Percentiles rank a stretch among this genome's conserved stretches.
Conservation (phyloP, 495 filamentous ascomycete species). For the Cercophora sp. region DNA sequence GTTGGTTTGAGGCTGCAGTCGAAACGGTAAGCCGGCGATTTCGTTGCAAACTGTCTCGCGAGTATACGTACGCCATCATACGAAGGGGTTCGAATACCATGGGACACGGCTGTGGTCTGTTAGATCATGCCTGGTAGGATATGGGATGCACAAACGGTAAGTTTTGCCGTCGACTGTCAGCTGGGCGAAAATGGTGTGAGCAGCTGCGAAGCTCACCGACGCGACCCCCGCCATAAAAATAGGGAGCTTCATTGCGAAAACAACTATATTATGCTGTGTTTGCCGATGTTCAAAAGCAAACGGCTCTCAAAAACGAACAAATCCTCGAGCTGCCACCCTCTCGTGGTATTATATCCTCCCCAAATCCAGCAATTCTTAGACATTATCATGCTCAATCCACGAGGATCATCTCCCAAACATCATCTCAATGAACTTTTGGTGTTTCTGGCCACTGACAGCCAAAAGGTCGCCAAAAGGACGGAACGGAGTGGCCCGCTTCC, state of each 20-base stretch:
- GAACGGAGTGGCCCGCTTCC: constrained; percentile 14
- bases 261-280: too few relatives aligned
- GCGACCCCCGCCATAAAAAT: too few relatives aligned
- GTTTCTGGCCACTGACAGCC: constrained; percentile 23
- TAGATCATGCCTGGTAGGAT: background rate
- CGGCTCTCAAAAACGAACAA: too few relatives aligned
- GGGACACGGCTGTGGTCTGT: constrained; percentile 7
- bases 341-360: too few relatives aligned
- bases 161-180: constrained; percentile 34
- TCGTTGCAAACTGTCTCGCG: too few relatives aligned
- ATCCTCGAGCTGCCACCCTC: too few relatives aligned
- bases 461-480: constrained; percentile 14
- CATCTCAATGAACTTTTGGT: constrained; percentile 17
- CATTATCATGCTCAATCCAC: background rate
- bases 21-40: too few relatives aligned
- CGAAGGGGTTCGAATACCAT: constrained; percentile 33
- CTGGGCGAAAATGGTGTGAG: constrained; percentile 51
- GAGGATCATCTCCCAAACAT: constrained; percentile 11
- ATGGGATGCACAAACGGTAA: constrained; percentile 23
- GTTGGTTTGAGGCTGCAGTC: constrained; percentile 40
- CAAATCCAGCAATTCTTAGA: background rate
- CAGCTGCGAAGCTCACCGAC: constrained; percentile 28
- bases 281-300: too few relatives aligned
- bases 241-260: constrained; percentile 16
- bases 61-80: constrained; percentile 31